These are phyloP conservation scores for Ophryocystis elektroscirrha DNA, from an alignment of 169 alveolate species.

Conservation along the genomic window DNA sequence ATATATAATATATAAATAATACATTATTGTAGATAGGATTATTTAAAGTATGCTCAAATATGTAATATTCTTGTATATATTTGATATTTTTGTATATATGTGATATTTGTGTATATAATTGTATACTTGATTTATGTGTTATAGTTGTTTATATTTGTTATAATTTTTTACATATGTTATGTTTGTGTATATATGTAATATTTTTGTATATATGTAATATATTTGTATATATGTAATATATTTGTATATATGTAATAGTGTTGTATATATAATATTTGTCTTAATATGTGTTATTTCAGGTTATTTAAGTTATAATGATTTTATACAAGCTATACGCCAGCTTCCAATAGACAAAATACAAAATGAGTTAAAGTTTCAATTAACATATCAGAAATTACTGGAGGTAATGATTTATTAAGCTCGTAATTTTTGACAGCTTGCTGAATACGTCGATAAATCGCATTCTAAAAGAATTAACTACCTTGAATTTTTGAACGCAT, in stretches of 20 bases:
- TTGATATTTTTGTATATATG: not conserved
- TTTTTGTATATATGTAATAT: not conserved
- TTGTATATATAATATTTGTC: not conserved
- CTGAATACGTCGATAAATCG: conserved; percentile 44
- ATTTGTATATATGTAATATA: not conserved
- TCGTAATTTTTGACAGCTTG: conserved; percentile 31
- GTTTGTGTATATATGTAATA: not conserved
- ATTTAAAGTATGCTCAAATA: not conserved
- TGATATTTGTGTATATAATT: not conserved
- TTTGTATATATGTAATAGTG: not conserved
- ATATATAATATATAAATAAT: not conserved
- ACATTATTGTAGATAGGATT: not conserved
- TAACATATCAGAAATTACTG: conserved; percentile 36
- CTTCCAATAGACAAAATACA: conserved; percentile 41
- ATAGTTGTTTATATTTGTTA: not conserved
- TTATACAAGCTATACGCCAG: conserved; percentile 38
- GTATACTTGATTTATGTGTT: not conserved
- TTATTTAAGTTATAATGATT: conserved; percentile 41
- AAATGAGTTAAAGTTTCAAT: conserved; percentile 41
- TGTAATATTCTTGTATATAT: not conserved
- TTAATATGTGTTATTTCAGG: conserved; percentile 10
- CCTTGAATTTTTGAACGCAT: conserved; percentile 51
- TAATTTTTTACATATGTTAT: not conserved
- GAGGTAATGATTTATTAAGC: conserved; percentile 10
- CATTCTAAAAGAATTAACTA: conserved; percentile 45